Percentiles rank a stretch among this genome's conserved stretches.
Conservation (phyloP, 441 rosid species). For the Eutrema salsugineum region DNA sequence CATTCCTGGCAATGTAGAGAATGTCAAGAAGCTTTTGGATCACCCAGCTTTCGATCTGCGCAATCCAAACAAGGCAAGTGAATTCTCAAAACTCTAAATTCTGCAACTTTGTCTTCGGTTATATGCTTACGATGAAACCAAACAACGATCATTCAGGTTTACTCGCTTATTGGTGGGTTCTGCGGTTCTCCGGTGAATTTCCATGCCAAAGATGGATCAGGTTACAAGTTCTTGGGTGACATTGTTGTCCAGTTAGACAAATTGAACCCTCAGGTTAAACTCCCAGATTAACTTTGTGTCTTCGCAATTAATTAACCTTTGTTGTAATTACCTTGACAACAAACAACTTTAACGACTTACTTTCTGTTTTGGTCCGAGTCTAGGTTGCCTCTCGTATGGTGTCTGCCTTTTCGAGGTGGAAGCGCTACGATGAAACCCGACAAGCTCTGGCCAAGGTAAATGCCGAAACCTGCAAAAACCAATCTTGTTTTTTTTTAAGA, state of each 20-base stretch:
- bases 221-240: conserved; percentile 92
- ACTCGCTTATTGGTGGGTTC: conserved; percentile 86
- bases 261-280: conserved; percentile 81
- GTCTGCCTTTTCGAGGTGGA: conserved; percentile 97
- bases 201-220: conserved; percentile 96
- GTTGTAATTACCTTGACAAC: neutral
- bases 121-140: neutral
- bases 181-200: conserved; percentile 84
- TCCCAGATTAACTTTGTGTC: neutral
- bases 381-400: conserved; percentile 96
- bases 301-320: neutral
- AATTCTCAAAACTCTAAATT: neutral
- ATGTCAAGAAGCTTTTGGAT: conserved; percentile 58
- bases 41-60: conserved; percentile 94
- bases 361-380: neutral
- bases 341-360: neutral
- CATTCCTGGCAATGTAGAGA: conserved; percentile 83
- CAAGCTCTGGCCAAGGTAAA: conserved; percentile 83
- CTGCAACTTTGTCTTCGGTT: neutral
- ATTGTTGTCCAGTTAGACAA: conserved; percentile 86
- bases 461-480: neutral
- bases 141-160: conserved; percentile 45
- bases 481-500: neutral
- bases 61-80: conserved; percentile 86
- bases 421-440: conserved; percentile 77